Evolutionary conservation across 2,329 filamentous ascomycete genomes (phyloP).

Genomic region (Xenoacremonium recifei): DNA sequence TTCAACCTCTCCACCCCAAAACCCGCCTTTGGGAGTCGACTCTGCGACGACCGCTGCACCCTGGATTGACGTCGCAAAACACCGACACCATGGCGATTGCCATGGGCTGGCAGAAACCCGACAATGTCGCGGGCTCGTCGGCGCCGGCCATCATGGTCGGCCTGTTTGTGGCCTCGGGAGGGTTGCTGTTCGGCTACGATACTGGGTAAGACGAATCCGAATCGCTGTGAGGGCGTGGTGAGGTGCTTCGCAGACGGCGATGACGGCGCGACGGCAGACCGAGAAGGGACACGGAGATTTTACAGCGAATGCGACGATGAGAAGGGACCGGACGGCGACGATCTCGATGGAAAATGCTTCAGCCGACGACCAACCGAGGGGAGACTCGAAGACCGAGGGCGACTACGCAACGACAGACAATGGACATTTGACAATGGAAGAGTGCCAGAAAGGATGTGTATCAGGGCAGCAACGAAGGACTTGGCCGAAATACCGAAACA

Average conservation of each 20-base stretch:
- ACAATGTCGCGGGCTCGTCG: slow-evolving; percentile 71
- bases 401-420: too few relatives aligned
- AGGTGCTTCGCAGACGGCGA: too few relatives aligned
- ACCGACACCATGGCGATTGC: slow-evolving; percentile 59
- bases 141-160: slow-evolving; percentile 72
- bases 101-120: slow-evolving; percentile 73
- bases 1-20: slow-evolving; percentile 27
- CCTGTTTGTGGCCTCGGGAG: slow-evolving; percentile 68
- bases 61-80: slow-evolving; percentile 49
- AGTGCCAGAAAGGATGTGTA: too few relatives aligned
- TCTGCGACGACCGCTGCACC: slow-evolving; percentile 24
- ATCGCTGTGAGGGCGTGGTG: too few relatives aligned
- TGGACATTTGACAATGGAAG: too few relatives aligned
- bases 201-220: slow-evolving; percentile 60
- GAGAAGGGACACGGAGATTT: neutral
- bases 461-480: too few relatives aligned
- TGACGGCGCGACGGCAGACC: neutral
- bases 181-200: slow-evolving; percentile 69
- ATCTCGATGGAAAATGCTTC: neutral
- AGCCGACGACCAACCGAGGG: too few relatives aligned
- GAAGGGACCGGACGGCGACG: slow-evolving; percentile 5
- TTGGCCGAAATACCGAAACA: too few relatives aligned
- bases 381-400: too few relatives aligned
- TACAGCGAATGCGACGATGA: too few relatives aligned
- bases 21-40: slow-evolving; percentile 25